Evolutionary conservation across 169 alveolate genomes (phyloP), one percentile per base, ranked within the genome.

Genomic region (Eimeria maxima): DNA sequence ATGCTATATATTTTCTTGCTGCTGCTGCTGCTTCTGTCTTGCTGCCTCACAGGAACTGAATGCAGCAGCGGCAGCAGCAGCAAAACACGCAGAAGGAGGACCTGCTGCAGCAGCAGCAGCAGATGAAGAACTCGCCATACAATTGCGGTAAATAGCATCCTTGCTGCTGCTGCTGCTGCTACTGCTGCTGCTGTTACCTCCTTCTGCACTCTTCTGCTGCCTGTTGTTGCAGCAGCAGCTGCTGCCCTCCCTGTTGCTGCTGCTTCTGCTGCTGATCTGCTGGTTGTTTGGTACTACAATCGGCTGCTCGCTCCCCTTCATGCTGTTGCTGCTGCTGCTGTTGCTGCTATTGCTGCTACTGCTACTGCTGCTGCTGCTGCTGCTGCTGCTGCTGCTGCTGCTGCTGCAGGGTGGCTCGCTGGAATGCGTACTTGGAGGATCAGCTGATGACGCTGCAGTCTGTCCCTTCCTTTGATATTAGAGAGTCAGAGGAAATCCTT

Each of bases 341-440:
- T 20, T 22, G 10, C 80, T 24, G 87, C 4, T 33, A 7, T 18
- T 57, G 67, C 67, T 76, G 60, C 87, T 42, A 38, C 63, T 76
- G 87, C 53, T 76, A 20, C 4, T 76, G n/a, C 87, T 76, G 87
- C 65, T 33, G 57, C 55, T 1, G 57, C 29, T 76, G 87, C 33
- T 76, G 87, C 50, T 76, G 60, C 33, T 13, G 87, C 60, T 24
- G 60, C 87, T 76, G 87, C 87, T 76, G 87, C 53, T 45, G 87
- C 87, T 47, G 67, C 73, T 27, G 50, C 92, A 86, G 93, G 57
- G 93, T 86, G 24, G 93, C 93, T 24, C 78, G 44, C 81, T 86
- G 93, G 93, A 60, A 63, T n/a, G 93, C 74, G 29, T 86, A 55
- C 65, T 27, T 86, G 63, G 93, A 86, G 33, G 93, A 29, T 18